These are phyloP conservation scores for Scytalidium sp. DNA, from an alignment of 2,329 filamentous ascomycete species.

Conservation along the genomic window DNA sequence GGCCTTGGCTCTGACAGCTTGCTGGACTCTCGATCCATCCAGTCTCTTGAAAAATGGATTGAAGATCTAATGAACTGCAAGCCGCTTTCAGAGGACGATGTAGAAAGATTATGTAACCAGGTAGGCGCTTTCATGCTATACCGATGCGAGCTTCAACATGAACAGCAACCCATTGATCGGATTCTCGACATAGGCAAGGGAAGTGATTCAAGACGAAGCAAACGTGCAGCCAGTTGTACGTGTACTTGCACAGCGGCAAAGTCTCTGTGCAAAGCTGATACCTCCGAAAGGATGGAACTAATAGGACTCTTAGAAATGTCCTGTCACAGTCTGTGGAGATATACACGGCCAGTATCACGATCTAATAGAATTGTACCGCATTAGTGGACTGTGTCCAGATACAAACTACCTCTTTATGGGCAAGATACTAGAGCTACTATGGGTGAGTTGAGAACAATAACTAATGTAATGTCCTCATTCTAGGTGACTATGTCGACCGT, in stretches of 20 bases:
- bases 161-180: no score
- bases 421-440: conserved; percentile 41
- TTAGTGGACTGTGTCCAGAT: conserved; percentile 95
- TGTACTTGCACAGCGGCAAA: conserved; percentile 5
- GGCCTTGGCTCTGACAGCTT: no score
- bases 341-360: conserved; percentile 99
- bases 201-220: conserved; percentile 95
- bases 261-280: conserved; percentile 31
- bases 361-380: conserved; percentile 99
- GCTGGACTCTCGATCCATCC: conserved; percentile 90
- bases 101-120: conserved; percentile 97
- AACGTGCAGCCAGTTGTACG: conserved; percentile 99
- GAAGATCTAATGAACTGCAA: conserved; percentile 98
- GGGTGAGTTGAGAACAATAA: conserved; percentile 1
- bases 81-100: conserved; percentile 90
- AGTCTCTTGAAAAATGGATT: conserved; percentile 96
- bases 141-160: conserved; percentile 13
- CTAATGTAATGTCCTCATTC: conserved; percentile 15
- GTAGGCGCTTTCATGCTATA: conserved; percentile 47
- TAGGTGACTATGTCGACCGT: conserved; percentile 96
- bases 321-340: conserved; percentile 96
- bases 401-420: conserved; percentile 99
- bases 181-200: no score
- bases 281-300: no score
- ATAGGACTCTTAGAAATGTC: conserved; percentile 80